Evolutionary conservation across 352 stramenopile genomes (phyloP).

Genomic region (Phytophthora pistaciae): DNA sequence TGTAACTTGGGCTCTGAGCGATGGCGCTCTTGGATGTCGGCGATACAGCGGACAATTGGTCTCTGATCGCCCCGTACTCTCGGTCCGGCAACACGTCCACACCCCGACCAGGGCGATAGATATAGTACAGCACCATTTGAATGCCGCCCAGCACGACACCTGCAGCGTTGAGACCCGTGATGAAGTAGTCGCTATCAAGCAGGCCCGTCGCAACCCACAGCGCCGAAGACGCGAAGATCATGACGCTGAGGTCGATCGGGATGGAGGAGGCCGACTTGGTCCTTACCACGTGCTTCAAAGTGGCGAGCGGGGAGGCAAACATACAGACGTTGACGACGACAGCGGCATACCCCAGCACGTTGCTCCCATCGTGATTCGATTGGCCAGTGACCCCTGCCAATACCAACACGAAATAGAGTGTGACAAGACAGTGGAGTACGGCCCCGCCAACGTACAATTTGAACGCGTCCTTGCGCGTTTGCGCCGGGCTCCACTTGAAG

Average conservation of each 20-base stretch:
- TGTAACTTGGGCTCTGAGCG: conserved; percentile 18
- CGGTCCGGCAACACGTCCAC: background rate
- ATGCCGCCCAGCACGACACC: conserved; percentile 42
- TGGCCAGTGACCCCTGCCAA: conserved; percentile 34
- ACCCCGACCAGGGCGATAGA: conserved; percentile 39
- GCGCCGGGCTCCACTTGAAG: conserved; percentile 13
- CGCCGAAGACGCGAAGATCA: conserved; percentile 51
- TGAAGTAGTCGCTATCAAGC: conserved; percentile 48
- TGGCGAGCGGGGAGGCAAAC: conserved; percentile 60
- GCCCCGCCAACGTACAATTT: conserved; percentile 9
- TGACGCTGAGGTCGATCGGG: conserved; percentile 56
- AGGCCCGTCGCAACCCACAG: conserved; percentile 60
- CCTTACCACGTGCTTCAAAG: conserved; percentile 44
- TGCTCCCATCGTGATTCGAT: conserved; percentile 13
- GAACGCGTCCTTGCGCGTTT: conserved; percentile 11
- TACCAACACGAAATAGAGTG: conserved; percentile 48
- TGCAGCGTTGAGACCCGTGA: conserved; percentile 49
- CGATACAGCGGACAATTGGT: background rate
- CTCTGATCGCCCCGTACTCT: conserved; percentile 5
- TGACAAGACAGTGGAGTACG: conserved; percentile 21
- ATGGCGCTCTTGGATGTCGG: conserved; percentile 9
- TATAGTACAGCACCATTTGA: conserved; percentile 57
- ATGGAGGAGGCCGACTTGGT: conserved; percentile 55
- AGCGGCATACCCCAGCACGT: conserved; percentile 25
- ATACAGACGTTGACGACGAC: conserved; percentile 43